Percentiles rank a stretch among this genome's conserved stretches.
These are phyloP conservation scores for Populus tomentosa DNA, from an alignment of 441 rosid species.

Conservation along the genomic window DNA sequence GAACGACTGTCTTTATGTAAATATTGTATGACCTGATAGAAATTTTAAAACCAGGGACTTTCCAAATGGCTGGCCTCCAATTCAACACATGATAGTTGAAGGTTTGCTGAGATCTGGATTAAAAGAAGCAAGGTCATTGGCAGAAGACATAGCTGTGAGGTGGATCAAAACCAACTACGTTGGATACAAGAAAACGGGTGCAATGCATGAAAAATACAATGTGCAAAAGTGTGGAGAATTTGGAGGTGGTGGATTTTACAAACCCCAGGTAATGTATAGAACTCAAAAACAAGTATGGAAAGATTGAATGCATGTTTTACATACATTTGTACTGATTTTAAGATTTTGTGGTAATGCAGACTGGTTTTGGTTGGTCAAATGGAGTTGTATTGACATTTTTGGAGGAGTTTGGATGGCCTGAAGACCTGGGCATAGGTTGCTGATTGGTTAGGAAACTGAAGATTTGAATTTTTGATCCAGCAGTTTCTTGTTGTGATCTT, in stretches of 20 bases:
- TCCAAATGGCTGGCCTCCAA: constrained; percentile 95
- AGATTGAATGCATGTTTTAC: constrained; percentile 18
- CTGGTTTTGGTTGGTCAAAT: constrained; percentile 19
- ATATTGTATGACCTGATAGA: background rate
- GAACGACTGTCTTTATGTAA: background rate
- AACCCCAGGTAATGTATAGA: constrained; percentile 57
- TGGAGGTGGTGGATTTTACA: no score
- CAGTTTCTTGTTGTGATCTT: background rate
- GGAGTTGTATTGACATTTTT: constrained; percentile 80
- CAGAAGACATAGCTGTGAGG: no score
- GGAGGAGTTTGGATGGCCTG: constrained; percentile 95
- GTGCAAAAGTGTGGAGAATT: no score
- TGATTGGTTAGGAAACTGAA: background rate
- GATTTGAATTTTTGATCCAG: constrained; percentile 5
- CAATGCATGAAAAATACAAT: no score
- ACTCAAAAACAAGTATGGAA: background rate
- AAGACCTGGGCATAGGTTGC: constrained; percentile 40
- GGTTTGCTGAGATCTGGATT: no score
- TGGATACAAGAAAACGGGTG: no score
- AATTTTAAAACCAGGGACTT: constrained; percentile 55
- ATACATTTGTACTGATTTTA: background rate
- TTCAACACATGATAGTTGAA: no score
- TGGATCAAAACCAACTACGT: no score
- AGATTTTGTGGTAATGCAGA: constrained; percentile 36
- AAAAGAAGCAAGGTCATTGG: no score